Base-by-base conservation (phyloP, 106 monocot species). In the Allium fistulosum region DNA sequence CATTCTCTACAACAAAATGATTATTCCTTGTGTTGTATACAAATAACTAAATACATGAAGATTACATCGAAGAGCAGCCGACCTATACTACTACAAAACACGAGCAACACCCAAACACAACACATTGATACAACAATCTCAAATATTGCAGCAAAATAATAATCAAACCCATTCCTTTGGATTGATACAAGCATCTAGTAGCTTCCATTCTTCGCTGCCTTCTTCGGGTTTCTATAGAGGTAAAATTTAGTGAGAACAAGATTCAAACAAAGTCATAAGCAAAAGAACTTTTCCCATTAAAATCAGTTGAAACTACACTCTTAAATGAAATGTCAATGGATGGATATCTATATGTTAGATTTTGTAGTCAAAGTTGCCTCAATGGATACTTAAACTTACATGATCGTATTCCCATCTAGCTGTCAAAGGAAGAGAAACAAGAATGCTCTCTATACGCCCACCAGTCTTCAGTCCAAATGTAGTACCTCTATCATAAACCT, bases 401-500 rank as follows among this genome's bases (percentile, higher is more conserved):
- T 99, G 93, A 71, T 87, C 77, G 22, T 99, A 99, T 80, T 99
- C 88, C 99, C 99, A 99, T 78, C 93, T 80, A 22, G 99, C 89
- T 18, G 99, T 93, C 26, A 99, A 58, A 52, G 99, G 99, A 53
- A 99, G 90, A 17, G 99, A 99, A 52, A 99, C 99, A 14, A 99
- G 99, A 64, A 99, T 99, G 52, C 99, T 99, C 77, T 99, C 99
- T 27, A 99, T 99, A 48, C 99, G 78, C 7, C 99, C 99, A 8
- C 99, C 99, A 6, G 93, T 99, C 79, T 99, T 99, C 28, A 99
- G 74, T 66, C 99, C 99, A 75, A 99, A 99, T 69, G 99, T 99
- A 4, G 99, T 99, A 17, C 99, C 99, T 17, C 99, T 84, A 78
- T 99, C 99, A 70, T 99, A 99, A 17, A 99, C 99, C 99, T 99